These are phyloP conservation scores for Rhynchosporium agropyri DNA, from an alignment of 2,329 filamentous ascomycete genomes.

Conservation along the genomic window DNA sequence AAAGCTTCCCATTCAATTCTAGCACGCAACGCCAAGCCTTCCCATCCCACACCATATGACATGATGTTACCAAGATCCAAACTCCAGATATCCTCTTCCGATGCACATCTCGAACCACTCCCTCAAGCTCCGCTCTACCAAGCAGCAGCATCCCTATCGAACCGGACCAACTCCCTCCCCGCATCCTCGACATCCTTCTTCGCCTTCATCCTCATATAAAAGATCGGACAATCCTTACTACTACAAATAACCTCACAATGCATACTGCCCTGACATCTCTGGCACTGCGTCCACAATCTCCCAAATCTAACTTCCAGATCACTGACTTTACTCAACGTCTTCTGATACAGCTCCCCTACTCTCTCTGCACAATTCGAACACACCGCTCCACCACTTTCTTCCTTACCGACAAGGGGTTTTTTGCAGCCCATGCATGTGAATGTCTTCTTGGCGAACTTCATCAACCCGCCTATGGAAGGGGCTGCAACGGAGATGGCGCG, in stretches of 20 bases:
- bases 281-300: slow-evolving; percentile 95
- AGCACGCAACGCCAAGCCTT: background rate
- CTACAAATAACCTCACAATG: slow-evolving; percentile 98
- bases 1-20: too few relatives aligned
- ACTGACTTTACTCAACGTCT: slow-evolving; percentile 82
- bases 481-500: slow-evolving; percentile 92
- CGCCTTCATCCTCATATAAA: slow-evolving; percentile 99
- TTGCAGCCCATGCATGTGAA: slow-evolving; percentile 99
- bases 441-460: slow-evolving; percentile 99
- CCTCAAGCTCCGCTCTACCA: slow-evolving; percentile 33
- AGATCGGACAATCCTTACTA: slow-evolving; percentile 95
- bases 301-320: slow-evolving; percentile 94
- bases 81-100: background rate
- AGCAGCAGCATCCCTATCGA: slow-evolving; percentile 82
- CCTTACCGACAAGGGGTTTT: slow-evolving; percentile 81
- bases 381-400: slow-evolving; percentile 82
- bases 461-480: slow-evolving; percentile 86
- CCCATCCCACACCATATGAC: background rate
- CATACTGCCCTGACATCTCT: slow-evolving; percentile 95
- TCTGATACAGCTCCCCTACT: slow-evolving; percentile 90
- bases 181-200: slow-evolving; percentile 98
- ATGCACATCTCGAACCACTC: background rate
- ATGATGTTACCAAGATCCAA: background rate
- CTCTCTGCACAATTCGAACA: slow-evolving; percentile 84
- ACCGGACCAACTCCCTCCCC: slow-evolving; percentile 84